Conservation (phyloP, 2,329 filamentous ascomycete species). For the Stachybotrys elegans region DNA sequence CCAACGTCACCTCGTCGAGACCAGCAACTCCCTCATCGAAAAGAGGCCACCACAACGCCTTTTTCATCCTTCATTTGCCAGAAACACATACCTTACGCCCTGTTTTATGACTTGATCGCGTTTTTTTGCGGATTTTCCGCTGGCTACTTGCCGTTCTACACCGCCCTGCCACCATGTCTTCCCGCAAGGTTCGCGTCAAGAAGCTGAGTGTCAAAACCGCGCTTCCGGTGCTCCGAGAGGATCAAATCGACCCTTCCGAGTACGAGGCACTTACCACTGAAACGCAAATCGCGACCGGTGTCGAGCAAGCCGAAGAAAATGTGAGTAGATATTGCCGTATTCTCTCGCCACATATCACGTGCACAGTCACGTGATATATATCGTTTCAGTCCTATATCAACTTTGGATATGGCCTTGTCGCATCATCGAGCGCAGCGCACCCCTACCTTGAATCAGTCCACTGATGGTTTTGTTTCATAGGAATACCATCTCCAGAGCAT, state of each 20-base stretch:
- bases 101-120: slow-evolving; percentile 57
- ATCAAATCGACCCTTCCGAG: slow-evolving; percentile 80
- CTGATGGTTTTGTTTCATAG: too few species aligned
- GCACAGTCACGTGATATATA: slow-evolving; percentile 37
- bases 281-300: slow-evolving; percentile 88
- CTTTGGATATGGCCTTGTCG: too few species aligned
- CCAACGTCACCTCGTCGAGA: slow-evolving; percentile 52
- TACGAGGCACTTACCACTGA: slow-evolving; percentile 82
- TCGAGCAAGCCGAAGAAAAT: slow-evolving; percentile 95
- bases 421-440: too few species aligned
- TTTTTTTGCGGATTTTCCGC: slow-evolving; percentile 60
- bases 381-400: too few species aligned
- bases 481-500: slow-evolving; percentile 95
- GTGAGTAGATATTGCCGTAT: slow-evolving; percentile 55
- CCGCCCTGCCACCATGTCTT: slow-evolving; percentile 49
- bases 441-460: too few species aligned
- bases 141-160: slow-evolving; percentile 33
- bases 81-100: slow-evolving; percentile 50
- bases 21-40: slow-evolving; percentile 48
- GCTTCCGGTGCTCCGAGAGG: slow-evolving; percentile 80
- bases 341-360: slow-evolving; percentile 41
- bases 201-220: slow-evolving; percentile 90
- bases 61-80: slow-evolving; percentile 45
- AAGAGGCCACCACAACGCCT: slow-evolving; percentile 42
- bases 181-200: slow-evolving; percentile 72